Evolutionary conservation across 306 rosid genomes (phyloP), one percentile per base, ranked within the genome.

Genomic region (Sesbania bispinosa): DNA sequence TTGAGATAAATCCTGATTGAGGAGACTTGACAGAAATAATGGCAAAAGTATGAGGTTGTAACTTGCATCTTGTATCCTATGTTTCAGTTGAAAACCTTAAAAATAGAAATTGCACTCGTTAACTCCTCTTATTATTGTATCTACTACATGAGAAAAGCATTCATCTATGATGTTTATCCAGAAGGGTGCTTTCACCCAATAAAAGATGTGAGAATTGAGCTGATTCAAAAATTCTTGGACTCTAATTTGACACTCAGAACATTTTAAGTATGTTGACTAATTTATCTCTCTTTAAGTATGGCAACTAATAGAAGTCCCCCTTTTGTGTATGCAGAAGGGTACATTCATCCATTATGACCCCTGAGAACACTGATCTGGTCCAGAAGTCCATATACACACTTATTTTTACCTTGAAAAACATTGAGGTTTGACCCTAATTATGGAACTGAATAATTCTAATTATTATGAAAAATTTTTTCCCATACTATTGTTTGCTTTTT

Each of bases 351-450:
- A 62, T 93, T 73, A 73, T 90, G 97, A 86, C 97, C 51, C 93
- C 93, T 3, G 97, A 88, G 87, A 90, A 88, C 80, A 86, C 97
- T 5, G 97, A 90, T 48, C 80, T 88, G 85, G 84, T 93, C 81
- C 98, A 84, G 43, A 90, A 88, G 70, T 93, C 97, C 33, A 78
- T 93, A 48, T 79, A 86, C 81, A 80, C 89, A 26, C 83, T 90
- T 58, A 87, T 90, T 39, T 88, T 85, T 77, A 93, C 98, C 75
- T 71, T 93, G 85, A 87, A 90, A 88, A 90, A 93, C 79, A 61
- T 93, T 77, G 96, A 93, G 97, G 98, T 90, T 43, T 55, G 74
- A 70, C 42, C 52, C 51, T 45, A 7, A 42, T 21, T 58, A 24
- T 11, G 10, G 48, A 41, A 21, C n/a, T 5, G 54, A 16, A 0